Conservation (phyloP, 495 filamentous ascomycete species). For the Aspergillus baeticus region DNA sequence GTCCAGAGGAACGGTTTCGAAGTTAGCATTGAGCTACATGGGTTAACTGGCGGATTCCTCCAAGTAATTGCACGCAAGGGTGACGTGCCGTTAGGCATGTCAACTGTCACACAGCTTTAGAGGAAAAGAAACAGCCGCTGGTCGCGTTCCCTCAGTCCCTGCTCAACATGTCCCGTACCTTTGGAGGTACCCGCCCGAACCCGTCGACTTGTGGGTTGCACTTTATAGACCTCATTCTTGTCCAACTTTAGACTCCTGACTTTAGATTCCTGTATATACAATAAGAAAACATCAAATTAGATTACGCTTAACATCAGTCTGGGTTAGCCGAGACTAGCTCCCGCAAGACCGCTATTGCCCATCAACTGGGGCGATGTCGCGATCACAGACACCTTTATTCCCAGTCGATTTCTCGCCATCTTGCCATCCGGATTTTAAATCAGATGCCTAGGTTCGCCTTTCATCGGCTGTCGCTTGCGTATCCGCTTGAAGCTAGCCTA, state of each 20-base stretch:
- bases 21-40: constrained; percentile 23
- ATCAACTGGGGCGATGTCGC: not conserved
- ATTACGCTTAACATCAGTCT: not conserved
- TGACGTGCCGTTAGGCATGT: constrained; percentile 26
- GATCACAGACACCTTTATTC: not conserved
- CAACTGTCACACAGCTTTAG: constrained; percentile 23
- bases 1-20: constrained; percentile 37
- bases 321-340: not conserved
- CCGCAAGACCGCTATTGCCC: not conserved
- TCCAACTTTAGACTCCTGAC: not conserved
- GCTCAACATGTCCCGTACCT: not conserved
- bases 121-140: not conserved
- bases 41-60: constrained; percentile 25
- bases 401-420: not conserved
- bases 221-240: not conserved
- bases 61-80: constrained; percentile 35
- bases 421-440: not conserved
- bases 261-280: constrained; percentile 4
- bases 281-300: not conserved
- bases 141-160: not conserved
- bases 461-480: constrained; percentile 2
- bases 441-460: not conserved
- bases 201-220: not conserved
- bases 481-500: not conserved
- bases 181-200: constrained; percentile 1